Percentiles rank a stretch among this genome's conserved stretches.
Evolutionary conservation across 2,329 filamentous ascomycete species (phyloP).

Genomic region (Alternaria infectoria): DNA sequence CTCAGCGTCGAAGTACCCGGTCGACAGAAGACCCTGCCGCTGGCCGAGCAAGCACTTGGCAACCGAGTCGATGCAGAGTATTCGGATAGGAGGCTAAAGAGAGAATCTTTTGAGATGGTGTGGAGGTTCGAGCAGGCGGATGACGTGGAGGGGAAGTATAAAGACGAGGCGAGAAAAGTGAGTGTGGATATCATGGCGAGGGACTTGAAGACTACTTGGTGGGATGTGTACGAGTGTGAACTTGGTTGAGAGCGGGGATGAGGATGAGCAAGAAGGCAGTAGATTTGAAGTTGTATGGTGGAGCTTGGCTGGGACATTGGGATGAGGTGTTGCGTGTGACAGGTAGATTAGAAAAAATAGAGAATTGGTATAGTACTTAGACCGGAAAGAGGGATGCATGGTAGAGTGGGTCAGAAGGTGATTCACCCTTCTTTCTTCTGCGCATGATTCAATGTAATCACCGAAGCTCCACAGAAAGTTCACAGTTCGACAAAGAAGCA

Average conservation of each 20-base stretch:
- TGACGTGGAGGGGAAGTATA: neutral
- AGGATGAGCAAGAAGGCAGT: neutral
- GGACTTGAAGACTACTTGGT: neutral
- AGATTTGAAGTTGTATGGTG: neutral
- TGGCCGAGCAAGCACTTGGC: neutral
- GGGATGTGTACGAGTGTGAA: neutral
- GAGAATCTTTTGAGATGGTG: neutral
- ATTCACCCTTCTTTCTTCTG: neutral
- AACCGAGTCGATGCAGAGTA: neutral
- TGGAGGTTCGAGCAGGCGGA: neutral
- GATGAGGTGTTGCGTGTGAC: neutral
- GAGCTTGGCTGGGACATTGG: neutral
- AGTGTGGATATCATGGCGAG: neutral
- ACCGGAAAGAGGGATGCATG: neutral
- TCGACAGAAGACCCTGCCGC: neutral
- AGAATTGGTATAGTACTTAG: neutral
- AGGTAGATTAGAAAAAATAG: neutral
- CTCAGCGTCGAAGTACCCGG: neutral
- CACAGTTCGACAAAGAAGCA: neutral
- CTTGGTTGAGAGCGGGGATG: neutral
- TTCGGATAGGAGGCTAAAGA: neutral
- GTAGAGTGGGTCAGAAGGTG: neutral
- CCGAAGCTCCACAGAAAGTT: neutral
- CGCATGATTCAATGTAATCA: neutral
- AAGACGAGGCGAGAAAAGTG: neutral